A percentile compares a stretch with the other conserved stretches of the same genome.
Evolutionary conservation across 2,329 filamentous ascomycete species (phyloP).

Genomic region (Diaporthe citri): DNA sequence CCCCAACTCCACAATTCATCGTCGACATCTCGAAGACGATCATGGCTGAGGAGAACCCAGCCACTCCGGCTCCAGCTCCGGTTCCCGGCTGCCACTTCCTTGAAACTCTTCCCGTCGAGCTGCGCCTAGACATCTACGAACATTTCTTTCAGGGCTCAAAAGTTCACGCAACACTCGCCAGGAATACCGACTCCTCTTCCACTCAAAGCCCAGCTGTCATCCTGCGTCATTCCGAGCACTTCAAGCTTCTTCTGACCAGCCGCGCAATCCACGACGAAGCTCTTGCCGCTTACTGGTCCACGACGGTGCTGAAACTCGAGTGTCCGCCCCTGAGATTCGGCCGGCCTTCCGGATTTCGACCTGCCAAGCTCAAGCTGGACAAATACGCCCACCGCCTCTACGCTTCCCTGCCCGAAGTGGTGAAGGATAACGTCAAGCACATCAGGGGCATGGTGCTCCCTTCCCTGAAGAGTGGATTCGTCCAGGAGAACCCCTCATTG

Average conservation of each 20-base stretch:
- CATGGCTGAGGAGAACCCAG: too few relatives aligned
- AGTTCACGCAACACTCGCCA: not conserved
- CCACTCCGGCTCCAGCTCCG: too few relatives aligned
- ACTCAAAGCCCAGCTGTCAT: not conserved
- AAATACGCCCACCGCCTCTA: not conserved
- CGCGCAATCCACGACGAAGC: not conserved
- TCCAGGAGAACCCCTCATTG: not conserved
- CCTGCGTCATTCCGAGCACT: not conserved
- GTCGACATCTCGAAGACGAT: fast-evolving
- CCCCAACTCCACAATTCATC: too few relatives aligned
- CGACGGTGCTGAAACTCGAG: not conserved
- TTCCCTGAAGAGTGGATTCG: not conserved
- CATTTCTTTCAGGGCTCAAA: not conserved
- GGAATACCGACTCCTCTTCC: too few relatives aligned
- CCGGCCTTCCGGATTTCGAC: not conserved
- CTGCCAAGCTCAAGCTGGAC: not conserved
- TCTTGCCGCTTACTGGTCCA: not conserved
- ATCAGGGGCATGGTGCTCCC: not conserved
- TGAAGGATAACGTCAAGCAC: not conserved
- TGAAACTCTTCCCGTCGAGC: not conserved
- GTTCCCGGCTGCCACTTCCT: not conserved
- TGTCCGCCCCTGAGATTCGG: fast-evolving
- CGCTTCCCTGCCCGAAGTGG: not conserved
- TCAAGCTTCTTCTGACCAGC: not conserved
- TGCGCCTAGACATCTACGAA: not conserved